A percentile compares a stretch with the other conserved stretches of the same genome.
These are phyloP conservation scores for Parathielavia appendiculata DNA, from an alignment of 495 filamentous ascomycete genomes.

Conservation along the genomic window DNA sequence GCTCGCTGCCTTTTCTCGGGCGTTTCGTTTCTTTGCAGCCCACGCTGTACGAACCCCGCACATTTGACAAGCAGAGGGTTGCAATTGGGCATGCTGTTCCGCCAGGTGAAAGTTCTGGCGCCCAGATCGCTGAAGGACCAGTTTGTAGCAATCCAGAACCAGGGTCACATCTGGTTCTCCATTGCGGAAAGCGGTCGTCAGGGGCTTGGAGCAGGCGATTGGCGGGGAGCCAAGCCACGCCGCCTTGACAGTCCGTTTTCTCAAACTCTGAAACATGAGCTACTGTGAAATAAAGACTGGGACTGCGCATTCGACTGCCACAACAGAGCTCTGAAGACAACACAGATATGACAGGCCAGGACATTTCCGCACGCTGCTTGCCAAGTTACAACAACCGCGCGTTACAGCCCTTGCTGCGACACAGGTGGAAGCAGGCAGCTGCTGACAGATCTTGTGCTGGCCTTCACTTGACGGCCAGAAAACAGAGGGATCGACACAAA, in stretches of 20 bases:
- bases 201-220: conserved; percentile 13
- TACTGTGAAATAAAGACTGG: not conserved
- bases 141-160: not conserved
- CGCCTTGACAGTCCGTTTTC: conserved; percentile 3
- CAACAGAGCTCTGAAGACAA: not conserved
- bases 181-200: not conserved
- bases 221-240: conserved; percentile 13
- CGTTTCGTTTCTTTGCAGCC: not conserved
- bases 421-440: too few species aligned
- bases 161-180: not conserved
- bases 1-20: not conserved
- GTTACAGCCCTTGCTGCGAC: too few species aligned
- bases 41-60: not conserved
- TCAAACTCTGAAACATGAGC: conserved; percentile 19
- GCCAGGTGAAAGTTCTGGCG: not conserved
- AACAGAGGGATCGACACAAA: too few species aligned
- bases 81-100: conserved; percentile 4
- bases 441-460: too few species aligned
- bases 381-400: conserved; percentile 3
- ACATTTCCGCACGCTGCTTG: too few species aligned
- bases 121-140: conserved; percentile 3
- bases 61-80: not conserved
- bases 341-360: too few species aligned
- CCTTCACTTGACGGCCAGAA: too few species aligned
- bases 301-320: not conserved